Evolutionary conservation across 2,329 filamentous ascomycete genomes (phyloP), one percentile per base, ranked within the genome.

Genomic region (Fusarium citri): DNA sequence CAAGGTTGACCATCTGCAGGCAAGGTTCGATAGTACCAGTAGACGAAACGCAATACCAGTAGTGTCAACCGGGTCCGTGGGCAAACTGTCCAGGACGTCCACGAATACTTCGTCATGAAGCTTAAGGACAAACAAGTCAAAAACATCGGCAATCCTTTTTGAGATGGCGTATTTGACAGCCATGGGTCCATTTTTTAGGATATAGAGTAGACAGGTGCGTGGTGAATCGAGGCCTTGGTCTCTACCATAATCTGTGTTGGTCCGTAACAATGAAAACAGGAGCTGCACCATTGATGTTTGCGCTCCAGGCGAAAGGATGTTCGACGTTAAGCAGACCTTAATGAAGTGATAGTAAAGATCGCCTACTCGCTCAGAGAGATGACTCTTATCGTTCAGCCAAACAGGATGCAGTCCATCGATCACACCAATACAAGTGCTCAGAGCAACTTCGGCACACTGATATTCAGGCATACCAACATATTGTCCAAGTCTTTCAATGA

Each of bases 1-100:
- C 22, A 98, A 84, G 1, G 94, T 97, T 63, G 94, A 90, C 93
- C 95, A 98, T 53, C 85, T 83, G 30, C 93, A 92, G 25, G 92
- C 96, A 61, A 99, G 82, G 58, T 89, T 89, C 2, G 92, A 88
- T 14, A 98, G 82, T 11, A 93, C 88, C 66, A 92, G 88, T 5
- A 98, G 82, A 8, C 96, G 90, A 68, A 97, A 87, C 1, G 94
- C 93, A 71, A 98, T 95, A 0, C 94, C 95, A 79, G 98, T 94
- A 15, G 86, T 81, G 79, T 90, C 91, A 31, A 89, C 87, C 7
- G 87, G 83, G 68, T 97, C 89, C 5, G 85, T 86, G 1, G 95
- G 94, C n/a, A 99, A 84, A 71, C 86, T 92, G 20, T 88, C 85
- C n/a, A 97, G 83, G 15, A 99, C 87, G 76, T 98, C 94, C 37